Conservation (phyloP, 805 yeast species). For the Pichia scutulata region DNA sequence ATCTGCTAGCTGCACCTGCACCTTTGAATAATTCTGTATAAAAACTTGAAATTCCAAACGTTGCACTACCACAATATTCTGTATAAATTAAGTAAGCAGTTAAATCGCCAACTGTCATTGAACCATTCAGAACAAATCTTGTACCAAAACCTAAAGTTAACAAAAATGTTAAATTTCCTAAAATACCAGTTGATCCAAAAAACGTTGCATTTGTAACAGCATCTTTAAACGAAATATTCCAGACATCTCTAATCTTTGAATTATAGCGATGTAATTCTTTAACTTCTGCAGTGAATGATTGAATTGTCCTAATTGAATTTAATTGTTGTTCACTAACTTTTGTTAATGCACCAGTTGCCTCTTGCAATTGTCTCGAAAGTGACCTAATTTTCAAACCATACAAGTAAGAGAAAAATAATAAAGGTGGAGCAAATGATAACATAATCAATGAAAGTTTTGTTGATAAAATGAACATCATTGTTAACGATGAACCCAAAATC, state of each 20-base stretch:
- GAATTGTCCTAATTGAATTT: slow-evolving; percentile 79
- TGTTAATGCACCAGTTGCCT: slow-evolving; percentile 77
- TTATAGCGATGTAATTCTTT: slow-evolving; percentile 72
- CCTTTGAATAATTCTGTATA: slow-evolving; percentile 95
- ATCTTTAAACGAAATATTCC: slow-evolving; percentile 69
- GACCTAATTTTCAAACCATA: slow-evolving; percentile 78
- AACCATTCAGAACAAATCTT: slow-evolving; percentile 63
- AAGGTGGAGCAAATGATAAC: slow-evolving; percentile 76
- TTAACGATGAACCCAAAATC: slow-evolving; percentile 74
- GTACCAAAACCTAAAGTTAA: slow-evolving; percentile 77
- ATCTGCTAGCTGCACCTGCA: slow-evolving; percentile 89
- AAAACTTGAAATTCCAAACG: slow-evolving; percentile 84
- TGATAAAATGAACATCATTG: slow-evolving; percentile 86
- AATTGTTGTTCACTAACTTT: slow-evolving; percentile 89
- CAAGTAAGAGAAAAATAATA: slow-evolving; percentile 68
- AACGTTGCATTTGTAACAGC: slow-evolving; percentile 75
- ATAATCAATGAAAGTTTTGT: slow-evolving; percentile 72
- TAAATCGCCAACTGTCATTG: slow-evolving; percentile 78
- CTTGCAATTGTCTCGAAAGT: slow-evolving; percentile 71
- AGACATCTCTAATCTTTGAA: slow-evolving; percentile 56
- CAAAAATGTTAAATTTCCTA: slow-evolving; percentile 75
- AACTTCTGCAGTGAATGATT: slow-evolving; percentile 82
- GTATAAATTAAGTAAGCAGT: slow-evolving; percentile 95
- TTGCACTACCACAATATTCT: slow-evolving; percentile 86
- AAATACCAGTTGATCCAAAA: slow-evolving; percentile 71